Base-by-base conservation (phyloP, 1,139 yeast species). In the Meyerozyma elateridarum region DNA sequence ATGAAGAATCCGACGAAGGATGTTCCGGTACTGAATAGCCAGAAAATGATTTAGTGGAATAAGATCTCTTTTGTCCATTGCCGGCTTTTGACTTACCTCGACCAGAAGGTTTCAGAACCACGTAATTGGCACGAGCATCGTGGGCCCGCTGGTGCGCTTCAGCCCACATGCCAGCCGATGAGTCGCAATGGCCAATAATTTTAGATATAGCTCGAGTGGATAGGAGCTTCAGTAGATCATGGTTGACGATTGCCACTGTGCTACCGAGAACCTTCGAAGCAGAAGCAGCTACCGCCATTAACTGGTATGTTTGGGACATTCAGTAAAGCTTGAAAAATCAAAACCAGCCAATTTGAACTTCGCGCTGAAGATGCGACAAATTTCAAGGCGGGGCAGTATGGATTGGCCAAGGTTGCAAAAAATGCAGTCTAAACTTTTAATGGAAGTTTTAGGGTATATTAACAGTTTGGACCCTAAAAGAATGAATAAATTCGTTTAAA, bases 221-320 rank as follows among this genome's bases (percentile, higher is more conserved):
- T 24, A 24, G 27, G 12, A 24, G 5, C 27, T 18, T 13, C 32
- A 46, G 39, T 15, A 53, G 48, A 45, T 62, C 63, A 14, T 46
- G 38, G 5, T 44, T 39, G 5, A 53, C 38, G 5, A 53, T 37
- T 9, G 48, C 42, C 8, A 44, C 36, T 2, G 65, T 46, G 18
- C 54, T 53, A 20, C 42, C 40, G 14, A 44, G 41, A 15, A 63
- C 59, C 29, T 46, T 46, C 13, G 46, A 31, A 14, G 55, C 50
- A 20, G 64, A 49, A 34, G 53, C 44, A 18, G 60, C 51, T 4
- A 64, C 47, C 29, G 52, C 51, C 20, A 49, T 49, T 4, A 54
- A 37, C 40, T 63, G 64, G 38, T 51, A 59, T 15, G 27, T 13
- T 14, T n/a, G 12, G 15, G 27, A 24, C 13, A 41, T 24, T 8